Percentiles rank a stretch among this genome's conserved stretches.
phyloP scores from a whole-genome alignment of 1,284 basidiomycete species.

The Golubevia pallescens region DNA sequence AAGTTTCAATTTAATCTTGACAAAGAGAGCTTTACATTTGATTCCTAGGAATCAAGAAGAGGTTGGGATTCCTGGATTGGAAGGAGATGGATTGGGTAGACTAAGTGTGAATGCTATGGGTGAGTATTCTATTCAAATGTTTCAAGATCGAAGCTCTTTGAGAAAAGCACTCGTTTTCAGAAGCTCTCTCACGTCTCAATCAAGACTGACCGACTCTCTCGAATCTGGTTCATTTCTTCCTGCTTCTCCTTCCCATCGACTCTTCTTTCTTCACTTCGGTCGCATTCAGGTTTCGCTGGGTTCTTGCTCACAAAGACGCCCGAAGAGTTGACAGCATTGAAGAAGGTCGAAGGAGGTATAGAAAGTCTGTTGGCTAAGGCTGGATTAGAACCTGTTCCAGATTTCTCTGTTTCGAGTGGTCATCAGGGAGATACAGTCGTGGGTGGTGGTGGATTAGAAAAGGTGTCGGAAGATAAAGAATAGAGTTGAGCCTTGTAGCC shows the following conservation, averaged over 20 bases:
- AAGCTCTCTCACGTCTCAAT: background rate
- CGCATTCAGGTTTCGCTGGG: constrained; percentile 33
- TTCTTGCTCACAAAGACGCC: constrained; percentile 39
- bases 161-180: background rate
- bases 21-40: constrained; percentile 50
- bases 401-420: constrained; percentile 22
- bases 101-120: constrained; percentile 17
- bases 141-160: too few relatives aligned
- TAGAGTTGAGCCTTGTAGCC: too few relatives aligned
- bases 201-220: background rate
- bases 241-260: background rate
- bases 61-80: constrained; percentile 11
- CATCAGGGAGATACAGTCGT: too few relatives aligned
- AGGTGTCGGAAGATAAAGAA: too few relatives aligned
- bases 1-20: constrained; percentile 54
- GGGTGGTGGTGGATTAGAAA: too few relatives aligned
- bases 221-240: background rate
- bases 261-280: background rate
- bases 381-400: constrained; percentile 24
- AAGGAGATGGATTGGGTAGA: constrained; percentile 1
- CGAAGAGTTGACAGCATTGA: constrained; percentile 34
- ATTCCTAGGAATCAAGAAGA: constrained; percentile 45
- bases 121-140: too few relatives aligned
- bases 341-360: constrained; percentile 19
- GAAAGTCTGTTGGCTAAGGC: constrained; percentile 21